Evolutionary conservation across 176 grass and related monocot species (phyloP), one percentile per base, ranked within the genome.

Genomic region (Dendrocalamus sinicus): DNA sequence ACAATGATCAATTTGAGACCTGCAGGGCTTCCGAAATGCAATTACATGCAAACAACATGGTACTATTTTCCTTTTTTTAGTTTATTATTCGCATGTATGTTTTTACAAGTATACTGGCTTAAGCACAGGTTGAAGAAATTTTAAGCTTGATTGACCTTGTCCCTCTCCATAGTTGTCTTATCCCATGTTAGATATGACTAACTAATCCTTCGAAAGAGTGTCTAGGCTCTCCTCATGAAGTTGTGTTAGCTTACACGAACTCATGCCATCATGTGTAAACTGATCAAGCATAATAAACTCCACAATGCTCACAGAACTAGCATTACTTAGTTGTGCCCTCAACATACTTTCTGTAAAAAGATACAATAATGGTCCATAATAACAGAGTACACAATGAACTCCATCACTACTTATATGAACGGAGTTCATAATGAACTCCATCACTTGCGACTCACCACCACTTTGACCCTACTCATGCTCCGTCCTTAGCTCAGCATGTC

Each of bases 261-360:
- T 76, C 59, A 54, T 16, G 15, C 9, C 19, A 86, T n/a, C 50
- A 64, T 43, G 26, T 44, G 11, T 28, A 30, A 54, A 63, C 12
- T 73, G 40, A 78, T 15, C 46, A 32, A 68, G 73, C 73, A 7
- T 43, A 77, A 55, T 77, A 26, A 45, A 76, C 26, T 53, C 45
- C 12, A 32, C n/a, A 84, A 65, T 53, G 43, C 20, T 76, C 62
- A 35, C n/a, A 22, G 37, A 61, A 16, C 12, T 30, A 64, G 1
- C 22, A 30, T 77, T 64, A 79, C 70, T 82, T 28, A 83, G 48
- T 48, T 47, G 53, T 24, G 53, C 53, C 54, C 40, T 45, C 52
- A 73, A 19, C 67, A 69, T 13, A 67, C 20, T 14, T 41, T 13
- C 30, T 15, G 19, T 3, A 45, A 26, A 26, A 60, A 57, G 66